Evolutionary conservation across 2,329 filamentous ascomycete genomes (phyloP), one percentile per base, ranked within the genome.

Genomic region (Diaporthe citri): DNA sequence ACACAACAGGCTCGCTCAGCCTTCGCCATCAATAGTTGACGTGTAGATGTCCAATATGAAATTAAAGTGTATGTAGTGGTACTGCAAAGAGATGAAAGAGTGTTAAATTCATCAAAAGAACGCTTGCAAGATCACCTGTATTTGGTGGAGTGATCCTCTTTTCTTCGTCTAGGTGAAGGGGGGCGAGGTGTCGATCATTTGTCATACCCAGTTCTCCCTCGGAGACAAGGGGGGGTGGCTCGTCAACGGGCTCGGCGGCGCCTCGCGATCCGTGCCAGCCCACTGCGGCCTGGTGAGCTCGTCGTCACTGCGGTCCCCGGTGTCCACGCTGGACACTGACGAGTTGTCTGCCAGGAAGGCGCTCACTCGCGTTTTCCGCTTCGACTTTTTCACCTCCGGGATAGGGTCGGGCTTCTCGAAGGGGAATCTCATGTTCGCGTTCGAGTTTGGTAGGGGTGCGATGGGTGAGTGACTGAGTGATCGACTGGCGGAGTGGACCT

Each of bases 141-240:
- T 36, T 7, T 46, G 22, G 46, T 25, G 39, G 28, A 25, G 39
- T 46, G 57, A 20, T 0, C 15, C 43, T 48, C 43, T 48, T 9
- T 48, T 48, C 8, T 48, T 48, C 17, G 20, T 48, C 17, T 48
- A 17, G 2, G 43, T 7, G 43, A 10, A 8, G 2, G 43, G 43
- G 20, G 22, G 12, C 36, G 41, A 17, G 22, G n/a, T 48, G 39
- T 8, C 41, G 34, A 43, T 36, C 28, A 12, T 6, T 31, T 22
- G 1, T 76, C 39, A 76, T 20, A 76, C 39, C 74, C 74, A 76
- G 2, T 71, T 48, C 8, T 43, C 62, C 34, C 31, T 71, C 12
- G 66, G 67, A 5, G 71, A 67, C 25, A 74, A 3, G 4, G 75
- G 72, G 10, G 75, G 75, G 17, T 76, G 60, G 22, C 69, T 76